Evolutionary conservation across 2,329 filamentous ascomycete genomes (phyloP).

Genomic region (Botrytis sinoallii): DNA sequence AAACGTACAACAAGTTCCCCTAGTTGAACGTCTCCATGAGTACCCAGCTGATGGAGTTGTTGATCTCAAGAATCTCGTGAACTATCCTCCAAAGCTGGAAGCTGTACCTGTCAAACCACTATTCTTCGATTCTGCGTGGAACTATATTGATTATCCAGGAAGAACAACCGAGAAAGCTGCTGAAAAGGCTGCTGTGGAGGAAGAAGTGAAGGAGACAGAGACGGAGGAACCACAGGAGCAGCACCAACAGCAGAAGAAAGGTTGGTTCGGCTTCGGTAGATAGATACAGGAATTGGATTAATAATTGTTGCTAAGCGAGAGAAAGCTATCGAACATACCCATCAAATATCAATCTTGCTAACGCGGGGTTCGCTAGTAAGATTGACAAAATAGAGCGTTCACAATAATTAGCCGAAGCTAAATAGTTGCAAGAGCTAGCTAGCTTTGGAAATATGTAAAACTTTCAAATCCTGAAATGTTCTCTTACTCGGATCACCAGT

Average conservation of each 20-base stretch:
- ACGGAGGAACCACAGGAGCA: conserved; percentile 33
- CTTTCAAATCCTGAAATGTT: not conserved
- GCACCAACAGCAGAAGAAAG: conserved; percentile 57
- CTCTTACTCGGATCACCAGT: too few relatives aligned
- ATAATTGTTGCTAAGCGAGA: not conserved
- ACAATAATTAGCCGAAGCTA: not conserved
- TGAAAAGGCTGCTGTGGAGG: conserved; percentile 25
- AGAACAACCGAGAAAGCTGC: conserved; percentile 43
- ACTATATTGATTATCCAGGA: conserved; percentile 90
- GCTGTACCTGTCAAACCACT: conserved; percentile 89
- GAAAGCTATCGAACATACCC: not conserved
- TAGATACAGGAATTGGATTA: conserved; percentile 15
- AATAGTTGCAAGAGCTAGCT: not conserved
- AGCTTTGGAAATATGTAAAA: not conserved
- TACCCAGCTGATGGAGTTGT: conserved; percentile 64
- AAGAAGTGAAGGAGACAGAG: conserved; percentile 26
- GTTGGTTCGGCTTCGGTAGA: conserved; percentile 70
- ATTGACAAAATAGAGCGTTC: not conserved
- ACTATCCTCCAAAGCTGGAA: conserved; percentile 80
- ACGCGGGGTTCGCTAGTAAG: not conserved
- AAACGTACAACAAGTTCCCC: conserved; percentile 47
- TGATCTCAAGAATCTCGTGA: conserved; percentile 76
- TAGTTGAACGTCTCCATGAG: conserved; percentile 71
- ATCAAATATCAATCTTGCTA: not conserved
- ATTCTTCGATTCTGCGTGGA: conserved; percentile 96